Evolutionary conservation across 495 filamentous ascomycete species (phyloP).

Genomic region (Aspergillus incahuasiensis): DNA sequence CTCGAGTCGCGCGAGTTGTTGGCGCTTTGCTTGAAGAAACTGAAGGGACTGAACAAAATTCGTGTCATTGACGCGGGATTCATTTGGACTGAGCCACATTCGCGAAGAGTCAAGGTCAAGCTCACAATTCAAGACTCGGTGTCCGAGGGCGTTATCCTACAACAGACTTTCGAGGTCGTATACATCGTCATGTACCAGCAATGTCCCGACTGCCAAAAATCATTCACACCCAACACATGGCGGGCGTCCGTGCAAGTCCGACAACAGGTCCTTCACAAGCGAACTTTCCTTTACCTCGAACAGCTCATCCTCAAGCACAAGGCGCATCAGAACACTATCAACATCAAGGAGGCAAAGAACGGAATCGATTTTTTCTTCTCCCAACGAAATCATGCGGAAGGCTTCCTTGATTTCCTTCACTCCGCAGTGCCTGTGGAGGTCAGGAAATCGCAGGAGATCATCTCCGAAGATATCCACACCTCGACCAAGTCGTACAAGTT

Average conservation of each 20-base stretch:
- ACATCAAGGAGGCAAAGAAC: conserved; percentile 91
- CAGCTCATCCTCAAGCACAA: conserved; percentile 92
- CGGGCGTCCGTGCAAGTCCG: conserved; percentile 84
- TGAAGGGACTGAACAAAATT: conserved; percentile 77
- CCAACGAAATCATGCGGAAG: conserved; percentile 84
- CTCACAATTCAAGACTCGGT: conserved; percentile 83
- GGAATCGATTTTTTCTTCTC: conserved; percentile 95
- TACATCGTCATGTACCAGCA: conserved; percentile 87
- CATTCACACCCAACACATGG: conserved; percentile 92
- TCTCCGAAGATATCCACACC: conserved; percentile 90
- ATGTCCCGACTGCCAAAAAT: conserved; percentile 63
- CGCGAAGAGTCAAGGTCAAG: conserved; percentile 80
- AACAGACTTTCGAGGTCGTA: conserved; percentile 91
- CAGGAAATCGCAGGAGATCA: conserved; percentile 90
- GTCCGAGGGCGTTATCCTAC: conserved; percentile 70
- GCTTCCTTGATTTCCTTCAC: conserved; percentile 83
- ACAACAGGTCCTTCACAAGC: conserved; percentile 95
- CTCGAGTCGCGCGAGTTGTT: conserved; percentile 86
- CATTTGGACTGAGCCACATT: conserved; percentile 98
- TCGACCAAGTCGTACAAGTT: conserved; percentile 88
- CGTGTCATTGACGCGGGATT: conserved; percentile 92
- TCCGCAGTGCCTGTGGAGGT: conserved; percentile 70
- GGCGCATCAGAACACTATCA: conserved; percentile 89
- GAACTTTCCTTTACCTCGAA: conserved; percentile 94
- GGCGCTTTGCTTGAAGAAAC: conserved; percentile 77